These are phyloP conservation scores for Xylaria nigripes DNA, from an alignment of 495 filamentous ascomycete species.

Conservation along the genomic window DNA sequence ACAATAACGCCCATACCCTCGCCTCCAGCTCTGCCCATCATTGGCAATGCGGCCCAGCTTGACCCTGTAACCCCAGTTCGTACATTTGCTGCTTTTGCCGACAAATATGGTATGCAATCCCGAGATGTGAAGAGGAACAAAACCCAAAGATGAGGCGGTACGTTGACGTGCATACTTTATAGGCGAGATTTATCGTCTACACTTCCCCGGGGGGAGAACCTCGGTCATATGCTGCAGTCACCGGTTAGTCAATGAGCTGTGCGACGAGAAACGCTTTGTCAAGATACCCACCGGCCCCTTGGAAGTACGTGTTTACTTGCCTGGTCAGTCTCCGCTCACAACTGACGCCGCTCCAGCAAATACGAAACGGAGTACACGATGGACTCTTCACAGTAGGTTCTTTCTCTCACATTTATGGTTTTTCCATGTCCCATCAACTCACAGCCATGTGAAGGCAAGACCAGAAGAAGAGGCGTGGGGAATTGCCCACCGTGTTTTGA, in stretches of 20 bases:
- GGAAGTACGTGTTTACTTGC: background rate
- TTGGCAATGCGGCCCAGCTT: slow-evolving; percentile 22
- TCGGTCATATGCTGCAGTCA: slow-evolving; percentile 41
- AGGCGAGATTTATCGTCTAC: slow-evolving; percentile 25
- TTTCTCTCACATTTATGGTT: background rate
- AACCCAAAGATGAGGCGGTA: background rate
- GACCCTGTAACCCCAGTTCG: slow-evolving; percentile 17
- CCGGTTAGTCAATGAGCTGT: slow-evolving; percentile 55
- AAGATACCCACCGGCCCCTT: slow-evolving; percentile 41
- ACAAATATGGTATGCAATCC: slow-evolving; percentile 24
- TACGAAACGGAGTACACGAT: slow-evolving; percentile 53
- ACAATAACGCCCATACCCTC: slow-evolving; percentile 22
- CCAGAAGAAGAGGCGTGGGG: slow-evolving; percentile 58
- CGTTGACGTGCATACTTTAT: slow-evolving; percentile 3
- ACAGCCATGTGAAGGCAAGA: slow-evolving; percentile 31
- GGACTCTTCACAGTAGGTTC: slow-evolving; percentile 55
- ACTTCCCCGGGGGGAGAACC: slow-evolving; percentile 20
- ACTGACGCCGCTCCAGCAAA: slow-evolving; percentile 31
- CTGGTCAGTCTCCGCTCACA: background rate
- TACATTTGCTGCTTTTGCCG: slow-evolving; percentile 20
- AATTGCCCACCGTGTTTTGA: slow-evolving; percentile 55
- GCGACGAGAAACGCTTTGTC: slow-evolving; percentile 57
- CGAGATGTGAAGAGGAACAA: background rate
- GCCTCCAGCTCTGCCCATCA: slow-evolving; percentile 21
- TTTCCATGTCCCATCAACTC: background rate